These are phyloP conservation scores for Serendipita vermifera DNA, from an alignment of 768 basidiomycete genomes.

Conservation along the genomic window DNA sequence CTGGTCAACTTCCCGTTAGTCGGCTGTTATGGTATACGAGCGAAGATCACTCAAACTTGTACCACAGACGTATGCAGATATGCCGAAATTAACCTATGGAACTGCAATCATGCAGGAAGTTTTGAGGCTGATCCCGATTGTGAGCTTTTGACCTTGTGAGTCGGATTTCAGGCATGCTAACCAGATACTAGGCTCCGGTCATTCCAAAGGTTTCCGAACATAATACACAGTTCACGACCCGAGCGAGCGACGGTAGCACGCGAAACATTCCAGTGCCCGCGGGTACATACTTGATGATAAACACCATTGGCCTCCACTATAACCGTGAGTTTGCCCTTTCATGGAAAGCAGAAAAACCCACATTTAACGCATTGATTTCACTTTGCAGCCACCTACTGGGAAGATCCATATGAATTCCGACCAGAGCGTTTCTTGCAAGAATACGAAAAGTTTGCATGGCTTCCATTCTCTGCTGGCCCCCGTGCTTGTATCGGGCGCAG, in stretches of 20 bases:
- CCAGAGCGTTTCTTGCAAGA: slow-evolving; percentile 39
- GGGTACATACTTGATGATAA: background rate
- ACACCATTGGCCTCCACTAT: slow-evolving; percentile 11
- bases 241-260: slow-evolving; percentile 11
- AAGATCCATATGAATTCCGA: slow-evolving; percentile 36
- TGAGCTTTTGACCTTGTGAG: background rate
- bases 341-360: too few relatives aligned
- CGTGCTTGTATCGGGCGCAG: background rate
- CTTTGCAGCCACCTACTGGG: slow-evolving; percentile 42
- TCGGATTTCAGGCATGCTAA: background rate
- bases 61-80: background rate
- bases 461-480: slow-evolving; percentile 28
- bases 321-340: slow-evolving; percentile 7
- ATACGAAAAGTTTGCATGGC: slow-evolving; percentile 42
- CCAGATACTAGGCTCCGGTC: slow-evolving; percentile 11
- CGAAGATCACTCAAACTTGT: background rate
- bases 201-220: slow-evolving; percentile 20
- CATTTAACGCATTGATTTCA: background rate
- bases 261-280: background rate
- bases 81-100: background rate
- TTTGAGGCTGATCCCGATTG: background rate
- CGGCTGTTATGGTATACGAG: background rate
- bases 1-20: background rate
- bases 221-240: slow-evolving; percentile 17
- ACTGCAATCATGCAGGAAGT: background rate